Evolutionary conservation across 2,329 filamentous ascomycete species (phyloP), one percentile per base, ranked within the genome.

Genomic region (Curvularia hawaiiensis): DNA sequence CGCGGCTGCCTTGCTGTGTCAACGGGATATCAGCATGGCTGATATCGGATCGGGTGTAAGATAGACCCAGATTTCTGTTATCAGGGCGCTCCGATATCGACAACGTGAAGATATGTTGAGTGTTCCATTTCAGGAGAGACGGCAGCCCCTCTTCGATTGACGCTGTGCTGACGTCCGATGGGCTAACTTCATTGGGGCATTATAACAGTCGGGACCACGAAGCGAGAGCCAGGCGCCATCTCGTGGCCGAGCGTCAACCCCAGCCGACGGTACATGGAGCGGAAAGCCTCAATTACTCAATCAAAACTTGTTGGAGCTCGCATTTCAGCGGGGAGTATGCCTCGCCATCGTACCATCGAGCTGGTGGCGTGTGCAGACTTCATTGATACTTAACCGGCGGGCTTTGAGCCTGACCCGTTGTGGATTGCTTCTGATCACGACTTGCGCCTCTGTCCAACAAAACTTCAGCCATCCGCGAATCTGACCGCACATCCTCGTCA

Each of bases 291-390:
- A 50, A 53, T 61, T 56, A 58, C 52, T 58, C 39, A 61, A 50
- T 54, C 26, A 28, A 57, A 57, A 57, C 44, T 40, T 50, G 30
- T 26, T 30, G 38, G 22, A 47, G 35, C 20, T 38, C 33, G 47
- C 47, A 39, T 38, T 38, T 50, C 50, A 47, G 58, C 54, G 57
- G 58, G 48, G 22, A 50, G 31, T 31, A 55, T 49, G 52, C 9
- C 12, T 56, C 40, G 30, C 45, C 16, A 55, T 61, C 52, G 52
- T 59, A 51, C 39, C 52, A 58, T 59, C 20, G 28, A 39, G 18
- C 41, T 31, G 47, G 62, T 66, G 61, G 64, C 64, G 59, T 65
- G 62, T 62, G 59, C 51, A 58, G 38, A 49, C 40, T 30, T 46
- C 50, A 54, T 50, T 33, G 52, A 59, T 58, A 58, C 54, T 60